A percentile compares a stretch with the other conserved stretches of the same genome.
These are phyloP conservation scores for Symbiodinium pilosum DNA, from an alignment of 73 alveolate genomes.

Conservation along the genomic window DNA sequence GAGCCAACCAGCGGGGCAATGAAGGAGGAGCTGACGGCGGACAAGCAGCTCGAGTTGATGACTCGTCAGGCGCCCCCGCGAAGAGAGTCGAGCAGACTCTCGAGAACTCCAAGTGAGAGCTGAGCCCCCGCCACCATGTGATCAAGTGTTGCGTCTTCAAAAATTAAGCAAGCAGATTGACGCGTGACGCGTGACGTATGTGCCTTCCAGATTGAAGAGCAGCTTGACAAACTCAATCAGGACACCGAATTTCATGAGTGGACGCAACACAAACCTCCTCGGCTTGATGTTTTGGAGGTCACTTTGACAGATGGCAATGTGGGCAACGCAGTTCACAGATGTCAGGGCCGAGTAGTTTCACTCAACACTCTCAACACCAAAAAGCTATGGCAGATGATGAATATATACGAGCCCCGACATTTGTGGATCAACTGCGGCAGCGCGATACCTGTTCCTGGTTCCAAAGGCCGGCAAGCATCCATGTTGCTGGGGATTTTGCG, in stretches of 20 bases:
- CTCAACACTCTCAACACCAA: background rate
- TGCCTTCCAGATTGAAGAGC: background rate
- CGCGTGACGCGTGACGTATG: too few relatives aligned
- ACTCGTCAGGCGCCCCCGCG: background rate
- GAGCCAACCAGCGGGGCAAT: background rate
- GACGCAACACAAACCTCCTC: background rate
- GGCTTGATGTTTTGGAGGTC: background rate
- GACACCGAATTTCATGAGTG: background rate
- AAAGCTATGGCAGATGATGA: background rate
- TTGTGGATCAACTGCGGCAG: background rate
- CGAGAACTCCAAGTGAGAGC: too few relatives aligned
- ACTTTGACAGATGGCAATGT: background rate
- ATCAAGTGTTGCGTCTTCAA: too few relatives aligned
- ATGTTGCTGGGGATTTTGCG: background rate
- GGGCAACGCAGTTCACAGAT: background rate
- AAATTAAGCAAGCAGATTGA: background rate
- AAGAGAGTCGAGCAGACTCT: background rate
- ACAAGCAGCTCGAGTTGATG: background rate
- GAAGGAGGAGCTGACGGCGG: background rate
- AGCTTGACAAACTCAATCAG: background rate
- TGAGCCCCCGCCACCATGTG: too few relatives aligned
- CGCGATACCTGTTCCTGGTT: background rate
- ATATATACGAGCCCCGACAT: background rate
- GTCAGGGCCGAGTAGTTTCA: background rate
- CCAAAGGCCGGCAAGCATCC: background rate